Conservation (phyloP, 1,284 basidiomycete species). For the Melampsora americana region DNA sequence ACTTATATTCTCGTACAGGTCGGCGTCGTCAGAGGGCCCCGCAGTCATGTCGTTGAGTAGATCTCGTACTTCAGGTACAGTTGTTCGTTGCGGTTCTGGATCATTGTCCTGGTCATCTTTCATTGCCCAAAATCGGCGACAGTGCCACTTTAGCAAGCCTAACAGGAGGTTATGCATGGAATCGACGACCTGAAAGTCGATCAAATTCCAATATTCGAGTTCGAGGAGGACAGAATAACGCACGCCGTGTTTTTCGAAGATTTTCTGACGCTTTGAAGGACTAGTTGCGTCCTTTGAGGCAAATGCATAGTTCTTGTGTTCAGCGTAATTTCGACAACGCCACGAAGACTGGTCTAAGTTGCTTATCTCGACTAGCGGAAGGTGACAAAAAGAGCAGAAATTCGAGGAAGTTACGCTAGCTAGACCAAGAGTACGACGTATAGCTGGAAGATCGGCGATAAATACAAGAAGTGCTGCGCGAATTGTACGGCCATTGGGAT, state of each 20-base stretch:
- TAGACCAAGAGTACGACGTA: slow-evolving; percentile 39
- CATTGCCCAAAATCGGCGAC: slow-evolving; percentile 22
- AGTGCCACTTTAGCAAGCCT: slow-evolving; percentile 27
- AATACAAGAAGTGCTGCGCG: slow-evolving; percentile 14
- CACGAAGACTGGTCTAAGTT: not conserved
- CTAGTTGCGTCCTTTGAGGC: no score
- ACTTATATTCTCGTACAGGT: no score
- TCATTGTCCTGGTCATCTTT: slow-evolving; percentile 10
- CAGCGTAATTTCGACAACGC: not conserved
- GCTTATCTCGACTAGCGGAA: slow-evolving; percentile 2
- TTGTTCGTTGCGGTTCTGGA: not conserved
- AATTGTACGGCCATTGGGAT: not conserved
- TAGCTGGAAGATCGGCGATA: slow-evolving; percentile 44
- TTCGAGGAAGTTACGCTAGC: not conserved
- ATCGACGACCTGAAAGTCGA: slow-evolving; percentile 37
- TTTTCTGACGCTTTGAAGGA: no score
- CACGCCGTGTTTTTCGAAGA: slow-evolving; percentile 10
- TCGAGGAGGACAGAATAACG: slow-evolving; percentile 29
- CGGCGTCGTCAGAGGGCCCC: not conserved
- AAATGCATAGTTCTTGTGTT: no score
- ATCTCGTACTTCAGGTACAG: slow-evolving; percentile 4
- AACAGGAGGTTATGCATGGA: slow-evolving; percentile 36
- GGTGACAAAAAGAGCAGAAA: slow-evolving; percentile 43
- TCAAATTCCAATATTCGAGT: slow-evolving; percentile 34
- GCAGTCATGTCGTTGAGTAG: not conserved